These are phyloP conservation scores for Phyllosticta citribraziliensis DNA, from an alignment of 2,329 filamentous ascomycete species.

Conservation along the genomic window DNA sequence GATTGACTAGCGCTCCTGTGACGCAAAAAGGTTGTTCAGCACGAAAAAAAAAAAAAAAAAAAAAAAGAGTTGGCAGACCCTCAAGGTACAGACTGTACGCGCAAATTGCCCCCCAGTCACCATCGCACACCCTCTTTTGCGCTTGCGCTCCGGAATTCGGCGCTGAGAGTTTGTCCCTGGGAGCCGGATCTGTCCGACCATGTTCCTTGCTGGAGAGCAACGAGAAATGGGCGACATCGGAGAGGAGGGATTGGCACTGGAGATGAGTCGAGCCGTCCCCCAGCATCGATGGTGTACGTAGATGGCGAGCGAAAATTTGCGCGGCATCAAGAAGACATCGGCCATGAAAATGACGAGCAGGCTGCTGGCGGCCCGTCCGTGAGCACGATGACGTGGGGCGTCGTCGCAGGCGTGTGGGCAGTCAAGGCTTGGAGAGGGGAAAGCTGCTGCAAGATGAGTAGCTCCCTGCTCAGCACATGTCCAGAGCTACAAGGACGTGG, in stretches of 20 bases:
- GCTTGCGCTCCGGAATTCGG: neutral
- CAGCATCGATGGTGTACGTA: neutral
- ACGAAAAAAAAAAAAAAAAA: neutral
- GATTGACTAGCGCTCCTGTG: neutral
- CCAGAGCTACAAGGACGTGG: neutral
- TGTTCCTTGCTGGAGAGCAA: neutral
- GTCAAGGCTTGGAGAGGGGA: neutral
- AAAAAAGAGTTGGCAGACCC: neutral
- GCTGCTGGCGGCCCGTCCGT: neutral
- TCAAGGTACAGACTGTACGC: neutral
- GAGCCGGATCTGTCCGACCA: neutral
- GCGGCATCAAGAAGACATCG: neutral
- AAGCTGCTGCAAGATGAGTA: neutral
- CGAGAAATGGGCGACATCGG: neutral
- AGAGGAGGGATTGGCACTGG: neutral
- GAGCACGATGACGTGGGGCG: neutral
- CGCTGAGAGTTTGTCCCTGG: neutral
- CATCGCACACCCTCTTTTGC: neutral
- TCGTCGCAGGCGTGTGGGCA: neutral
- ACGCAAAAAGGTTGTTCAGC: neutral
- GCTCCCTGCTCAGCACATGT: neutral
- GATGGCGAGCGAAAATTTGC: too few species aligned
- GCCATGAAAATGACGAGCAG: neutral
- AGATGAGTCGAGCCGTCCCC: too few species aligned
- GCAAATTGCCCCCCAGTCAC: neutral